Conservation (phyloP, 2,329 filamentous ascomycete genomes). For the Fusarium sp. region DNA sequence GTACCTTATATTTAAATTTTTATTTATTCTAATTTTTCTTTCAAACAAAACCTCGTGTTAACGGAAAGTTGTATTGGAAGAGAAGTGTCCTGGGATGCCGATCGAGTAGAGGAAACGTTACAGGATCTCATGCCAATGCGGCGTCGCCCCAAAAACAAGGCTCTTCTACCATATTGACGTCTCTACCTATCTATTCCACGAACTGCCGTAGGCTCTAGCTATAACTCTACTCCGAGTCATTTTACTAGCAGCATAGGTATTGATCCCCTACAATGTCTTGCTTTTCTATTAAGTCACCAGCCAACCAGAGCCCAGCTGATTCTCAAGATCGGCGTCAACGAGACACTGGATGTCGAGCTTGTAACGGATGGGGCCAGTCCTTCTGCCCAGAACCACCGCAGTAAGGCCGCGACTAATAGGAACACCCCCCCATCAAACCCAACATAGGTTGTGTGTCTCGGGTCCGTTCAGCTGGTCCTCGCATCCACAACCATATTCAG, state of each 20-base stretch:
- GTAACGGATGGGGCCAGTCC: conserved; percentile 35
- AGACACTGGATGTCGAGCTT: conserved; percentile 43
- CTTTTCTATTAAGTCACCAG: conserved; percentile 13
- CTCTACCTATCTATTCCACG: neutral
- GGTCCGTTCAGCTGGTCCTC: conserved; percentile 28
- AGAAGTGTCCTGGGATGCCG: neutral
- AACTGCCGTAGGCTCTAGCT: conserved; percentile 5
- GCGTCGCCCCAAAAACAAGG: neutral
- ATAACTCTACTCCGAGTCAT: neutral
- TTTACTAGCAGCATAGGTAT: neutral
- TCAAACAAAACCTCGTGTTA: neutral
- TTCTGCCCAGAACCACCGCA: conserved; percentile 41
- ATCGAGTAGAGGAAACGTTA: conserved; percentile 5
- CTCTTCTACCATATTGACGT: neutral
- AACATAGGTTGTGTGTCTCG: conserved; percentile 3
- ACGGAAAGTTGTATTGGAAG: neutral
- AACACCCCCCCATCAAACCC: conserved; percentile 26
- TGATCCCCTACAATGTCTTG: conserved; percentile 9
- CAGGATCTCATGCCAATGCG: conserved; percentile 10
- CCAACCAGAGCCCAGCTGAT: conserved; percentile 33
- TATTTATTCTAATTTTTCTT: neutral
- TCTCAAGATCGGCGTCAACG: conserved; percentile 45
- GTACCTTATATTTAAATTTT: neutral
- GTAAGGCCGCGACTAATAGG: conserved; percentile 44
- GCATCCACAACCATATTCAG: conserved; percentile 28